A percentile compares a stretch with the other conserved stretches of the same genome.
phyloP scores from a whole-genome alignment of 176 grass and related monocot genomes.

The Saccharum officinarum region DNA sequence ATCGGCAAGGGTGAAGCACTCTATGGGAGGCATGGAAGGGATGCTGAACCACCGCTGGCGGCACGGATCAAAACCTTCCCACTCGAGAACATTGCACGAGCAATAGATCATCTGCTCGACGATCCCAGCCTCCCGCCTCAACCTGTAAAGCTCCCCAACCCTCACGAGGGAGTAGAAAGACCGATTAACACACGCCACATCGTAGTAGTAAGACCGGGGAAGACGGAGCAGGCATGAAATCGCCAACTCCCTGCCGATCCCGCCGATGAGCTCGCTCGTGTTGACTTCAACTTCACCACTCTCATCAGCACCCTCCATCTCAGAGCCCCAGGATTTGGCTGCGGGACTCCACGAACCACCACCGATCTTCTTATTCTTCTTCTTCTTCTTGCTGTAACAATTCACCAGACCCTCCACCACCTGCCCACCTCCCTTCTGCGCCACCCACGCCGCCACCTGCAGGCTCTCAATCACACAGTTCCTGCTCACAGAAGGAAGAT shows the following conservation, averaged over 20 bases:
- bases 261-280: slow-evolving; percentile 38
- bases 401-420: background rate
- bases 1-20: slow-evolving; percentile 47
- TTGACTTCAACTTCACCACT: background rate
- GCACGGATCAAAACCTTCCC: slow-evolving; percentile 50
- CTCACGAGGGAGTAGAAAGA: slow-evolving; percentile 41
- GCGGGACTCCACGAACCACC: background rate
- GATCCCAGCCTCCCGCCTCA: slow-evolving; percentile 30
- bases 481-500: background rate
- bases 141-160: slow-evolving; percentile 42
- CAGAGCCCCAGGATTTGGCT: background rate
- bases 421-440: background rate
- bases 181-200: slow-evolving; percentile 28
- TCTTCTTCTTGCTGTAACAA: background rate
- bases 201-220: slow-evolving; percentile 42
- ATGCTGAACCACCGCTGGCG: slow-evolving; percentile 43
- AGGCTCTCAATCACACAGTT: background rate
- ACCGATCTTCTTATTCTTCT: background rate
- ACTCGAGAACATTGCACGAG: slow-evolving; percentile 54
- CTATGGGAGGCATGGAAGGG: slow-evolving; percentile 40
- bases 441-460: background rate
- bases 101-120: slow-evolving; percentile 54
- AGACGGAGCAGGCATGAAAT: slow-evolving; percentile 50
- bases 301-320: slow-evolving; percentile 24
- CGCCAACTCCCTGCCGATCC: slow-evolving; percentile 39